Evolutionary conservation across 2,329 filamentous ascomycete species (phyloP).

Genomic region (Aspergillus alliaceus): DNA sequence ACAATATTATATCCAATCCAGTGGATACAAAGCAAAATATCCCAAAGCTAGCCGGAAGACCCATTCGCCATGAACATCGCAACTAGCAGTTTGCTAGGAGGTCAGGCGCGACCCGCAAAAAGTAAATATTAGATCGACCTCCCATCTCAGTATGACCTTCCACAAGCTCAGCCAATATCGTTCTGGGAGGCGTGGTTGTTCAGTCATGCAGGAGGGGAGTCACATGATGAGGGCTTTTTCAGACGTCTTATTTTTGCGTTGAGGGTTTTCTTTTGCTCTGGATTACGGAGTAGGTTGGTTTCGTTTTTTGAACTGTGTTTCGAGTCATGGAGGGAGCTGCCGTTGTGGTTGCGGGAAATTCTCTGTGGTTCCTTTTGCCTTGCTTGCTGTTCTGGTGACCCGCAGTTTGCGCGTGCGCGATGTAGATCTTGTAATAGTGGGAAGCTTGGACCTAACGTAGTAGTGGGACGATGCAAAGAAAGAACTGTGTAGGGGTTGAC

Average conservation of each 20-base stretch:
- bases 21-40: not conserved
- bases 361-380: not conserved
- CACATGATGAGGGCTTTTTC: not conserved
- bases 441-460: not conserved
- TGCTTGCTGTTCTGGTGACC: not conserved
- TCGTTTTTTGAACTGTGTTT: not conserved
- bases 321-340: not conserved
- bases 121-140: not conserved
- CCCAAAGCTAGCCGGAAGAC: not conserved
- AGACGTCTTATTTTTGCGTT: not conserved
- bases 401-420: not conserved
- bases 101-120: conserved; percentile 1
- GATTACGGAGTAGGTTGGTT: too few relatives aligned
- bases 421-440: not conserved
- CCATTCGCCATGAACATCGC: not conserved
- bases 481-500: not conserved
- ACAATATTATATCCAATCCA: not conserved
- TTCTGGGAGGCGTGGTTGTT: not conserved
- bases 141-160: not conserved
- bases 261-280: not conserved
- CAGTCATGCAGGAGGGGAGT: not conserved
- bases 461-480: not conserved
- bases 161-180: not conserved
- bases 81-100: not conserved
- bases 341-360: not conserved